Evolutionary conservation across 2,329 filamentous ascomycete species (phyloP), one percentile per base, ranked within the genome.

Genomic region (Blastomyces parvus): DNA sequence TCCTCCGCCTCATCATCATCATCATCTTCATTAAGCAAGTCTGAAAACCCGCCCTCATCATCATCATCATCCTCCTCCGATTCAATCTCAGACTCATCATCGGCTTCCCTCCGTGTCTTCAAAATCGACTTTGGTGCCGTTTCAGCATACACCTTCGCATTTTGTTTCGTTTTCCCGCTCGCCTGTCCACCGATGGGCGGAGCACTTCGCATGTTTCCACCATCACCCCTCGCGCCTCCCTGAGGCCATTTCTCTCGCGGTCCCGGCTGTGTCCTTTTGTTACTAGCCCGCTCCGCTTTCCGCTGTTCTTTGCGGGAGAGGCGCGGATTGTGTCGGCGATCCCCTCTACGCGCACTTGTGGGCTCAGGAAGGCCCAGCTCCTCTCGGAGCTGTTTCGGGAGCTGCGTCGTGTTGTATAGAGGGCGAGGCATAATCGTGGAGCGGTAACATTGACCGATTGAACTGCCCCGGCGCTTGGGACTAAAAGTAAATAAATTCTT

Each of bases 251-350:
- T 53, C 19, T 40, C 52, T 22, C 65, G 65, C 64, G 68, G 65
- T 61, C 67, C 66, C 58, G 73, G 74, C 65, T 78, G 78, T 36
- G 74, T 70, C 73, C 84, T 88, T 73, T 86, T 88, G 68, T 84
- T 79, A 27, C 79, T 77, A n/a, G 22, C 9, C 62, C 88, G 82
- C 68, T 88, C 84, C 19, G 82, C 82, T 71, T 87, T 90, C 63
- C 89, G 83, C 64, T 84, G 82, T 62, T 88, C 86, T 77, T 89
- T 89, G 67, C 87, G 81, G 56, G 71, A 68, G 38, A 67, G 65
- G 30, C 64, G 48, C 17, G 52, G 58, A 52, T 64, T 56, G 22
- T 65, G 69, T 33, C 25, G n/a, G 27, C 71, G 70, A 65, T 71
- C 71, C 17, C 68, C 66, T 53, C 66, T 70, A 57, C 70, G 73